Percentiles rank a stretch among this genome's conserved stretches.
Conservation (phyloP, 2,329 filamentous ascomycete species). For the Fusarium chuoi region DNA sequence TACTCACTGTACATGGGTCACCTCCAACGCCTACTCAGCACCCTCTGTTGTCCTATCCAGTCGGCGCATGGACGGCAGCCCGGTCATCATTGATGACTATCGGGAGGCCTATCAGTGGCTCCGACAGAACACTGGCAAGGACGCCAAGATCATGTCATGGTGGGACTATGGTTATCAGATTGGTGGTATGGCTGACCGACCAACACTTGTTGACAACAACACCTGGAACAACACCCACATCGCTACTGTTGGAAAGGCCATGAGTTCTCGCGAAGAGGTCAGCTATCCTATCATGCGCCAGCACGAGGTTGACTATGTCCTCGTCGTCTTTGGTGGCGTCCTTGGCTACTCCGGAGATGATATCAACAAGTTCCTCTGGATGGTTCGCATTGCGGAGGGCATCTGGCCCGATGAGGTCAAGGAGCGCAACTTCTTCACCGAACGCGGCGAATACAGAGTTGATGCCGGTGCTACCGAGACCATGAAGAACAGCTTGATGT, state of each 20-base stretch:
- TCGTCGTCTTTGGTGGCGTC: slow-evolving; percentile 95
- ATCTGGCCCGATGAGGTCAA: slow-evolving; percentile 99
- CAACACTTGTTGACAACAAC: slow-evolving; percentile 98
- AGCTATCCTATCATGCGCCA: slow-evolving; percentile 98
- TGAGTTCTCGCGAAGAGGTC: slow-evolving; percentile 97
- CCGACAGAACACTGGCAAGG: slow-evolving; percentile 92
- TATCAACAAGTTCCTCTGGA: slow-evolving; percentile 99
- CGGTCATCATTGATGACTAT: slow-evolving; percentile 99
- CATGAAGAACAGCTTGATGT: slow-evolving; percentile 99
- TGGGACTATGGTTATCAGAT: slow-evolving; percentile 99
- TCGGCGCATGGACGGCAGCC: slow-evolving; percentile 89
- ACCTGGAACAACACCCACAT: slow-evolving; percentile 99
- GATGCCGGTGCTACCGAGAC: slow-evolving; percentile 93
- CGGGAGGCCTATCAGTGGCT: slow-evolving; percentile 99
- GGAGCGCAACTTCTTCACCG: slow-evolving; percentile 95
- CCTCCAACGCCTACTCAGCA: slow-evolving; percentile 98
- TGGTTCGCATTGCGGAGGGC: slow-evolving; percentile 98
- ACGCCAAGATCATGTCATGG: slow-evolving; percentile 99
- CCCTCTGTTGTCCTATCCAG: slow-evolving; percentile 96
- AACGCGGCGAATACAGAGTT: slow-evolving; percentile 92
- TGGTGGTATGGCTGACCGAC: slow-evolving; percentile 97
- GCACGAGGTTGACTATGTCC: slow-evolving; percentile 98
- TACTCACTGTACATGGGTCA: slow-evolving; percentile 98
- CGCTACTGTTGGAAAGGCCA: slow-evolving; percentile 97
- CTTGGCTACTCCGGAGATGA: slow-evolving; percentile 98